Base-by-base conservation (phyloP, 1,284 basidiomycete genomes). In the Cerrena zonata region DNA sequence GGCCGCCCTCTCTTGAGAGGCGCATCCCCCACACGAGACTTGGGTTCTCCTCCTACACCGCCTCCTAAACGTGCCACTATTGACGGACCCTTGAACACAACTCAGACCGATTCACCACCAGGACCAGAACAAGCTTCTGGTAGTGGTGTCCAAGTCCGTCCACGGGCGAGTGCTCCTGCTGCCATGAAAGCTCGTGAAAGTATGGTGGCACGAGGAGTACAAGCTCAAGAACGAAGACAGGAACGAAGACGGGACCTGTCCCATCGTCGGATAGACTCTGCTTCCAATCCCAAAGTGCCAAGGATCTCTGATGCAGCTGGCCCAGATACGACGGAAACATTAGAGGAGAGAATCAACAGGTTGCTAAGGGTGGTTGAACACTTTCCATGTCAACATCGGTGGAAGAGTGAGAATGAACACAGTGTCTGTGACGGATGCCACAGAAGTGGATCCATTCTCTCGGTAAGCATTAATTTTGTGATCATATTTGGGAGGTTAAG, bases 281-380 rank as follows among this genome's bases (percentile, higher is more conserved):
- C 38, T 10, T 10, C 21, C 15, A 24, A 21, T 36, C 47, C 30
- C 7, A 7, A 7, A 15, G 15, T 15, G 7, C 15, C 30, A 7
- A 34, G 7, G 7, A 34, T 34, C 7, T n/a, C n/a, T n/a, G n/a
- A n/a, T n/a, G n/a, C n/a, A n/a, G n/a, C n/a, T n/a, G 21, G 26
- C 37, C n/a, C 45, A n/a, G 12, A 15, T 24, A 19, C 23, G 42
- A 37, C 19, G 18, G 10, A 18, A 11, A 22, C 46, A 13, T 22
- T 50, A 22, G 48, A 50, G 18, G 19, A 23, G 23, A 22, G 39
- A n/a, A 50, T 50, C 42, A 42, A 50, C 21, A 39, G 48, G 27
- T 34, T 50, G 7, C n/a, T 50, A 19, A 19, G 42, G 5, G 30
- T 26, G 2, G 42, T 50, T 5, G 18, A 45, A 27, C 41, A 50